Evolutionary conservation across 192 early-diverging fungal species (phyloP).

Genomic region (Umbelopsis sp.): DNA sequence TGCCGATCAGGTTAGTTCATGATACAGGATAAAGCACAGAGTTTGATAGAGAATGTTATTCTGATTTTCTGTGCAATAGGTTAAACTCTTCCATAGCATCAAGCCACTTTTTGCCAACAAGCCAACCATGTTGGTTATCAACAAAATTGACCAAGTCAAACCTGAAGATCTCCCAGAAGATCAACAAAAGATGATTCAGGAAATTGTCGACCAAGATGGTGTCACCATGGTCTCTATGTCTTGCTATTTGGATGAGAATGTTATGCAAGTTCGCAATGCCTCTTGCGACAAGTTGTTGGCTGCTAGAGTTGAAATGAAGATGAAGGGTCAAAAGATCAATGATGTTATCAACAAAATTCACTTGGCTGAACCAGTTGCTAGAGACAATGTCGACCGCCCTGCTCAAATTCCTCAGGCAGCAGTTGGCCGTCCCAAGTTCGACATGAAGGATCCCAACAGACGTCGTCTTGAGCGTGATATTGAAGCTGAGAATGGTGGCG

Average conservation of each 20-base stretch:
- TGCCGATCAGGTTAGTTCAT: constrained; percentile 69
- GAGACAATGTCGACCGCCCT: constrained; percentile 85
- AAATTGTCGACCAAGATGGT: constrained; percentile 63
- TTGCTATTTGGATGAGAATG: constrained; percentile 93
- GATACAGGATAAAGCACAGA: background rate
- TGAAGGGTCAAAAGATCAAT: constrained; percentile 87
- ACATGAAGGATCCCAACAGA: constrained; percentile 80
- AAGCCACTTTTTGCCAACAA: constrained; percentile 99
- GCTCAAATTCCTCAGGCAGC: constrained; percentile 81
- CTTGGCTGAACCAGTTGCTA: constrained; percentile 82
- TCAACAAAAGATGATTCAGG: constrained; percentile 76
- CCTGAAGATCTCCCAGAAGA: constrained; percentile 76
- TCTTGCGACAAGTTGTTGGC: constrained; percentile 95
- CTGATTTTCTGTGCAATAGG: constrained; percentile 23
- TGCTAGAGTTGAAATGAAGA: constrained; percentile 92
- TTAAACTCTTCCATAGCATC: constrained; percentile 90
- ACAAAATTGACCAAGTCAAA: constrained; percentile 90
- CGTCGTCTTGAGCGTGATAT: constrained; percentile 86
- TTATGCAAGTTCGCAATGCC: constrained; percentile 92
- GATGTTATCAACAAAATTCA: constrained; percentile 96
- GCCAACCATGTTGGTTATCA: constrained; percentile 91
- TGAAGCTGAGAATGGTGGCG: constrained; percentile 87
- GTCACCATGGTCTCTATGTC: constrained; percentile 82
- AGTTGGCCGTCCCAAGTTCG: constrained; percentile 70
- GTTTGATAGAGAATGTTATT: background rate